phyloP scores from a whole-genome alignment of 2,329 filamentous ascomycete genomes.

The Aspergillus bombycis region DNA sequence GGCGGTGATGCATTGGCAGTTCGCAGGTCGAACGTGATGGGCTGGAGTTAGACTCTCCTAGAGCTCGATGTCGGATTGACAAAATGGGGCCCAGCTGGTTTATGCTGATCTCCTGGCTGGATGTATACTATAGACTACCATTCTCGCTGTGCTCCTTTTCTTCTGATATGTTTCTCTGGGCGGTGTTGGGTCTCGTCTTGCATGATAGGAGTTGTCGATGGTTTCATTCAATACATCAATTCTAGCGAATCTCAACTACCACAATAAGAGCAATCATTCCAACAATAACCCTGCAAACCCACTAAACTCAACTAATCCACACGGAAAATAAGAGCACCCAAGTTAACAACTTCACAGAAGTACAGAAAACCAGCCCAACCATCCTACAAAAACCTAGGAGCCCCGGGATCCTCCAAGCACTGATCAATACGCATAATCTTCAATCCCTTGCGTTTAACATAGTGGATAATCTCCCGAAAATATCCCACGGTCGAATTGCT shows the following conservation, averaged over 20 bases:
- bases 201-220: not conserved
- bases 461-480: slow-evolving; percentile 65
- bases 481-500: slow-evolving; percentile 67
- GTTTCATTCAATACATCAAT: not conserved
- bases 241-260: not conserved
- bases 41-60: not conserved
- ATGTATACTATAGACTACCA: not conserved
- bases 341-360: not conserved
- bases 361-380: not conserved
- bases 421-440: slow-evolving; percentile 69
- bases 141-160: not conserved
- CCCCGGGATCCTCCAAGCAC: slow-evolving; percentile 62
- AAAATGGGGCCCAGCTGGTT: not conserved
- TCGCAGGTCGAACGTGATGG: slow-evolving; percentile 5
- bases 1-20: not conserved
- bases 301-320: not conserved
- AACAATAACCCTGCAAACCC: not conserved
- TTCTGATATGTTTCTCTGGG: not conserved
- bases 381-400: slow-evolving; percentile 22
- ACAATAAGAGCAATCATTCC: not conserved
- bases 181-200: not conserved
- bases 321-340: not conserved
- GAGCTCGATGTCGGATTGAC: not conserved
- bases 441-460: slow-evolving; percentile 66
- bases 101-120: not conserved